A percentile compares a stretch with the other conserved stretches of the same genome.
Conservation (phyloP, 208 protist genomes). For the Phytomonas serpens region DNA sequence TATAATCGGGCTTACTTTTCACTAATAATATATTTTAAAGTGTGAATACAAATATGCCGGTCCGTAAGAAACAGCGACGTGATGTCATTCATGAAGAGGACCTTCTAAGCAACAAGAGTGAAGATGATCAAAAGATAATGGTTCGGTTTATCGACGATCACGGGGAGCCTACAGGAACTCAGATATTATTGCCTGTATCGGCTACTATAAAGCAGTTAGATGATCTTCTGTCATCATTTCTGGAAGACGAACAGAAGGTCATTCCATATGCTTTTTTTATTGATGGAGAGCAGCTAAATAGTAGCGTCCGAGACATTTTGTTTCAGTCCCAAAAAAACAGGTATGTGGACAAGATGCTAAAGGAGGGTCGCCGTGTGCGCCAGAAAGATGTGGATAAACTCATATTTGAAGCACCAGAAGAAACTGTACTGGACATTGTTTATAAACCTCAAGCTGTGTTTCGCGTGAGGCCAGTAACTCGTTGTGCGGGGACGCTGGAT, state of each 20-base stretch:
- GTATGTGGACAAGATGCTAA: constrained; percentile 72
- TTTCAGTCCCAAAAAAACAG: constrained; percentile 64
- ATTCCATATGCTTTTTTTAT: constrained; percentile 96
- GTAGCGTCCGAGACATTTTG: constrained; percentile 79
- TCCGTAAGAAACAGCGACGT: constrained; percentile 78
- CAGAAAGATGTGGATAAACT: constrained; percentile 73
- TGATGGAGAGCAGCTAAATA: constrained; percentile 87
- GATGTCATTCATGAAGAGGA: constrained; percentile 49
- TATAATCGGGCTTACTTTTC: not conserved
- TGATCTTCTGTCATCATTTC: constrained; percentile 68
- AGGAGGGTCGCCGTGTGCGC: constrained; percentile 73
- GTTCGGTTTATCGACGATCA: constrained; percentile 85
- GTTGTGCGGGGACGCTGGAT: constrained; percentile 88
- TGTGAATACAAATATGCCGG: constrained; percentile 43
- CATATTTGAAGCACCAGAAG: constrained; percentile 67
- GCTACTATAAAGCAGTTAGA: constrained; percentile 86
- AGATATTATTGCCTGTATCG: constrained; percentile 89
- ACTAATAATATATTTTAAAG: not conserved
- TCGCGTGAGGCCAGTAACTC: constrained; percentile 92
- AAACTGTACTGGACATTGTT: constrained; percentile 80
- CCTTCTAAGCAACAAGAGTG: constrained; percentile 14
- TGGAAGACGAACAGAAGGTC: constrained; percentile 56
- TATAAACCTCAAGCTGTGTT: constrained; percentile 97
- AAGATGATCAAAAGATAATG: constrained; percentile 62
- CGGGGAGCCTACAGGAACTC: constrained; percentile 76